Base-by-base conservation (phyloP, 2,329 filamentous ascomycete species). In the Colletotrichum salicis region DNA sequence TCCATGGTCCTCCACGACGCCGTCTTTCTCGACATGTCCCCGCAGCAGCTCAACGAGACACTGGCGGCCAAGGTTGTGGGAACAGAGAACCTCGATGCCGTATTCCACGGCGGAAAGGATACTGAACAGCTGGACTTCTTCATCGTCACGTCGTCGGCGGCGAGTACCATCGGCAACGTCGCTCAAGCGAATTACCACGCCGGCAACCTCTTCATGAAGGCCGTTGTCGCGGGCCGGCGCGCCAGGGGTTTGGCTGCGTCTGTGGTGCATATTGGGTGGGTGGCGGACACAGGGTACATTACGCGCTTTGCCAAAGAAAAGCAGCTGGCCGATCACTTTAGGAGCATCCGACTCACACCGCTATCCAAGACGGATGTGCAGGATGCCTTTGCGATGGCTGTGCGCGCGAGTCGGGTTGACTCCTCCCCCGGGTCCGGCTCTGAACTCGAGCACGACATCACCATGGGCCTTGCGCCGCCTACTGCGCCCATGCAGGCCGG, bases 101-200 rank as follows among this genome's bases (percentile, higher is more conserved):
- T 58, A 1, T 58, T 69, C 29, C 4, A 24, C 1, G 12, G 27
- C 5, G 27, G 27, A 29, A 29, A 24, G 12, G 15, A n/a, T 41
- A 13, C 37, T 15, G 37, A 41, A 19, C 2, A 58, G 8, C 74
- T 84, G 5, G 81, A 83, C 37, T 83, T 82, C 73, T 82, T 83
- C 70, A 72, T 83, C 58, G 24, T 80, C 3, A 78, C 35, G 31
- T 58, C 56, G 31, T 58, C 56, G 29, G 19, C 33, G 27, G n/a
- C 55, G n/a, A 33, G 27, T 13, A 70, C 80, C 22, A 62, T 75
- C 5, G 82, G 82, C 6, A 80, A 79, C 55, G n/a, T 41, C 5
- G 78, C 76, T 22, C 86, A 89, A 73, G 72, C 80, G 2, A 84
- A 82, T 73, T 89, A 89, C 67, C 37, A 41, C 37, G 37, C 37